Percentiles rank a stretch among this genome's conserved stretches.
Evolutionary conservation across 75 land plant species (phyloP).

Genomic region (Adiantum capillusveneris): DNA sequence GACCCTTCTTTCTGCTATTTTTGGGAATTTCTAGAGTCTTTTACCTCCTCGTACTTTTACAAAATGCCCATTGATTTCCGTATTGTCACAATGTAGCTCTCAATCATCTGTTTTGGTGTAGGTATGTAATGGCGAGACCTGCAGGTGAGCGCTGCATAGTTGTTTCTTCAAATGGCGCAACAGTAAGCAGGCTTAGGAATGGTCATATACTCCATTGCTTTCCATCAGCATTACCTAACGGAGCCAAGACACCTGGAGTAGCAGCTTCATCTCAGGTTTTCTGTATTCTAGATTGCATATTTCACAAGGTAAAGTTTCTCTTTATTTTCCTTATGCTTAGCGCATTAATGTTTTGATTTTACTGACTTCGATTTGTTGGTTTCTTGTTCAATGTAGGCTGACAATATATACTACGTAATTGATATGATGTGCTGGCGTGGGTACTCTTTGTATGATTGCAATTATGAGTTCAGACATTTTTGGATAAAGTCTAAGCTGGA

Average conservation of each 20-base stretch:
- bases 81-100: no score
- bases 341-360: no score
- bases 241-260: constrained; percentile 44
- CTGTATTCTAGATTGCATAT: constrained; percentile 86
- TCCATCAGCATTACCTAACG: constrained; percentile 88
- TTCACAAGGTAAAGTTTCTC: constrained; percentile 68
- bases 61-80: no score
- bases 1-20: no score
- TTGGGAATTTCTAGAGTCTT: no score
- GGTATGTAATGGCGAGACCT: constrained; percentile 88
- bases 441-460: constrained; percentile 82
- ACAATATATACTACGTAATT: constrained; percentile 83
- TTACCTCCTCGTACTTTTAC: no score
- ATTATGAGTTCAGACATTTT: constrained; percentile 84
- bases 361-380: no score
- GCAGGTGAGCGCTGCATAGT: constrained; percentile 90
- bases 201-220: constrained; percentile 80
- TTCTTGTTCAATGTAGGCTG: constrained; percentile 36
- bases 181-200: constrained; percentile 76
- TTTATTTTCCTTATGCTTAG: no score
- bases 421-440: constrained; percentile 98
- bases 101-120: constrained; percentile 5
- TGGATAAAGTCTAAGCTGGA: constrained; percentile 89
- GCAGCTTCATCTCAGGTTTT: constrained; percentile 48
- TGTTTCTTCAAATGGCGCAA: constrained; percentile 78